Conservation (phyloP, 2,329 filamentous ascomycete genomes). For the Chaetomiaceae sp. region DNA sequence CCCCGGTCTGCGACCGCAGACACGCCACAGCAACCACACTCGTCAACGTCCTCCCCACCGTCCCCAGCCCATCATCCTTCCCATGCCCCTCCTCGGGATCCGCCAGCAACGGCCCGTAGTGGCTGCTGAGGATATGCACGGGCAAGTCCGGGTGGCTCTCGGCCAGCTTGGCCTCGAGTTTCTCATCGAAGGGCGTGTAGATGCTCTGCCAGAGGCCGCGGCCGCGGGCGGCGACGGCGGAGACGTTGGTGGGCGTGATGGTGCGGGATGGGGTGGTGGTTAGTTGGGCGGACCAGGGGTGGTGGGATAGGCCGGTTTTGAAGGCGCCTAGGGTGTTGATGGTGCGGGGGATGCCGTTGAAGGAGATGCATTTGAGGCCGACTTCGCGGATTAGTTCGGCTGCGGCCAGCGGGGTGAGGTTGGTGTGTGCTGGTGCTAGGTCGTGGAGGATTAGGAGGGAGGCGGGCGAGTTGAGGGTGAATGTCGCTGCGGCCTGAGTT, state of each 20-base stretch:
- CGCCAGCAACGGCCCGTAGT: conserved; percentile 70
- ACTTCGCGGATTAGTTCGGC: conserved; percentile 72
- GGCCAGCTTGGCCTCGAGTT: conserved; percentile 66
- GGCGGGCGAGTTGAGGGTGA: conserved; percentile 81
- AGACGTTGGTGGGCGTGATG: conserved; percentile 49
- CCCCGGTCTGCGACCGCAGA: conserved; percentile 72
- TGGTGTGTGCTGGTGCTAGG: conserved; percentile 36
- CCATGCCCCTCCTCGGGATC: conserved; percentile 49
- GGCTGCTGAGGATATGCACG: conserved; percentile 68
- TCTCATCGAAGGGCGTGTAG: conserved; percentile 68
- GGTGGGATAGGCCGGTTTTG: conserved; percentile 49
- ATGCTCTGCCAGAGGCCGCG: conserved; percentile 68
- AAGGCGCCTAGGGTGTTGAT: conserved; percentile 72
- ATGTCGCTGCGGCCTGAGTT: conserved; percentile 67
- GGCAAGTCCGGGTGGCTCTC: conserved; percentile 77
- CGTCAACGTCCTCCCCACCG: conserved; percentile 66
- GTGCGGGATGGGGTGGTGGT: conserved; percentile 52
- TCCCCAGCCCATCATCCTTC: conserved; percentile 40
- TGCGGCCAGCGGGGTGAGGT: conserved; percentile 38
- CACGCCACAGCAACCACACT: conserved; percentile 70
- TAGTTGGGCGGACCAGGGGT: conserved; percentile 44
- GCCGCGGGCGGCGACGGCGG: conserved; percentile 53
- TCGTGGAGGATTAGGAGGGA: conserved; percentile 61
- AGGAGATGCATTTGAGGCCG: conserved; percentile 71
- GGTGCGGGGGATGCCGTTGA: conserved; percentile 76